These are phyloP conservation scores for Fusarium sambucinum DNA, from an alignment of 2,329 filamentous ascomycete genomes.

Conservation along the genomic window DNA sequence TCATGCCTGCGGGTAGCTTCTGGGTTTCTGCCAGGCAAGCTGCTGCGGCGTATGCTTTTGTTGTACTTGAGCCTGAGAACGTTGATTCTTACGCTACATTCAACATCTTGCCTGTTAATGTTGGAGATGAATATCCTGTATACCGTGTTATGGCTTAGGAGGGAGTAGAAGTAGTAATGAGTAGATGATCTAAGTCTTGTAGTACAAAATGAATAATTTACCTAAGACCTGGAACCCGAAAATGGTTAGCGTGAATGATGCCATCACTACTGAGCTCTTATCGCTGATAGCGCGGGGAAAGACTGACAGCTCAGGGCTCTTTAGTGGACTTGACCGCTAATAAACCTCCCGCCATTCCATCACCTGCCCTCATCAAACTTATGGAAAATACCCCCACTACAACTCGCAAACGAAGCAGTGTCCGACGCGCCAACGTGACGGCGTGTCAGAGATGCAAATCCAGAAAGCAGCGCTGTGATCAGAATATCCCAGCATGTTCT, in stretches of 20 bases:
- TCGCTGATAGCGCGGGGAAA: neutral
- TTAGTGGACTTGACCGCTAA: neutral
- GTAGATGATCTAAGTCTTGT: no score
- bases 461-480: constrained; percentile 43
- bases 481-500: constrained; percentile 40
- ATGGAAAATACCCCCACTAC: constrained; percentile 5
- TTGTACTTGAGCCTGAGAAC: constrained; percentile 47
- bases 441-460: constrained; percentile 38
- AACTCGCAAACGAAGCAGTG: constrained; percentile 19
- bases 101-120: constrained; percentile 40
- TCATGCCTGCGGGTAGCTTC: constrained; percentile 45
- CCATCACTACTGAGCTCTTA: neutral
- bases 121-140: constrained; percentile 48
- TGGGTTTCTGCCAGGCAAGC: constrained; percentile 45
- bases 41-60: constrained; percentile 47
- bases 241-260: neutral
- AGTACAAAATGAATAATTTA: no score
- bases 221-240: no score
- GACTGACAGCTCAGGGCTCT: neutral
- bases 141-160: constrained; percentile 40
- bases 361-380: neutral
- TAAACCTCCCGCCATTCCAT: neutral
- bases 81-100: constrained; percentile 47
- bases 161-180: no score
- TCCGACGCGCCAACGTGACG: constrained; percentile 41